Conservation (phyloP, 148 eudicot genomes). For the Dianthus caryophyllus region DNA sequence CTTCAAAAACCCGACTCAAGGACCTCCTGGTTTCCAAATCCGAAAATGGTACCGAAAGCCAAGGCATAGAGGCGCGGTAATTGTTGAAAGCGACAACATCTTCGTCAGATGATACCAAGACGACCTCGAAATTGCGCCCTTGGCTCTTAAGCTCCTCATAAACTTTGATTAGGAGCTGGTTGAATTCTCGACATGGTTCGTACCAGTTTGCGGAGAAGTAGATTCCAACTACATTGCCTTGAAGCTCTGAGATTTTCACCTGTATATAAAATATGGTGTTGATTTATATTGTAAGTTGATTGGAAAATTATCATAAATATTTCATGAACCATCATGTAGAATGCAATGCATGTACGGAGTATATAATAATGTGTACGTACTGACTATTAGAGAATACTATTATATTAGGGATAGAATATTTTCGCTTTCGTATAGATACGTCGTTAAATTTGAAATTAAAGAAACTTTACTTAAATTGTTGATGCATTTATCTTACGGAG, state of each 20-base stretch:
- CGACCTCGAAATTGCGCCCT: constrained; percentile 44
- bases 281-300: background rate
- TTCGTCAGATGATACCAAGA: constrained; percentile 69
- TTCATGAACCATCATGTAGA: too few species aligned
- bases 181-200: constrained; percentile 50
- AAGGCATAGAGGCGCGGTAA: constrained; percentile 55
- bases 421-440: too few species aligned
- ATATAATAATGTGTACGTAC: too few species aligned
- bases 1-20: constrained; percentile 41
- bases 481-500: too few species aligned
- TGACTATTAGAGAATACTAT: too few species aligned
- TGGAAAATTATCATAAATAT: background rate
- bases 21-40: constrained; percentile 48
- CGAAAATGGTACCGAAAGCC: constrained; percentile 68
- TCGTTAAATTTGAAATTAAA: too few species aligned
- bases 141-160: constrained; percentile 41
- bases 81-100: constrained; percentile 44
- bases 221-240: constrained; percentile 59
- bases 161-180: constrained; percentile 26
- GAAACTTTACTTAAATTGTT: too few species aligned
- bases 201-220: constrained; percentile 81
- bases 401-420: too few species aligned
- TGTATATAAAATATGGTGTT: constrained; percentile 6
- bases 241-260: constrained; percentile 63
- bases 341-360: too few species aligned